These are phyloP conservation scores for Trypanosoma congolense DNA, from an alignment of 208 protist genomes.

Conservation along the genomic window DNA sequence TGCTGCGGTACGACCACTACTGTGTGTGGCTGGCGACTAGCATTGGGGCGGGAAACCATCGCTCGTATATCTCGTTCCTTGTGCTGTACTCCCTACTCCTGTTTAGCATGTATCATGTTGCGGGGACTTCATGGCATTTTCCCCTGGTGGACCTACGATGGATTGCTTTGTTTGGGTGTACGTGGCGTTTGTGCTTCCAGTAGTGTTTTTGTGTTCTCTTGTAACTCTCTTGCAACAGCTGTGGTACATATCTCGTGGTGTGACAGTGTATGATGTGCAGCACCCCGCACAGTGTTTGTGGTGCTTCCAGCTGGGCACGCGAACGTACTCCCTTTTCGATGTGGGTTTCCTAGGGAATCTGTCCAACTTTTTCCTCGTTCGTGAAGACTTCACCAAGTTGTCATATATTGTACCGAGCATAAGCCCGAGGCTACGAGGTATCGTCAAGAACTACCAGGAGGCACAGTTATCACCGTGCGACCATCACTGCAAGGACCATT, in stretches of 20 bases:
- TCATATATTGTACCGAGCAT: conserved; percentile 56
- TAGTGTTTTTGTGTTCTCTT: conserved; percentile 34
- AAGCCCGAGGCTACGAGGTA: conserved; percentile 34
- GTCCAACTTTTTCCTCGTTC: conserved; percentile 34
- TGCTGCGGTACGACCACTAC: conserved; percentile 81
- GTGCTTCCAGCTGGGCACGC: conserved; percentile 54
- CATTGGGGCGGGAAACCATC: conserved; percentile 79
- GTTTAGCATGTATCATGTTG: conserved; percentile 8
- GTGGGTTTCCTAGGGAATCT: conserved; percentile 39
- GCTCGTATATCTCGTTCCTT: conserved; percentile 39
- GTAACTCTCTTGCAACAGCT: conserved; percentile 36
- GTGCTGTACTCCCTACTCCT: conserved; percentile 19
- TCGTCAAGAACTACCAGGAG: conserved; percentile 43
- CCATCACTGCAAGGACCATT: conserved; percentile 13
- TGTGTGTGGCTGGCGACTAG: conserved; percentile 49
- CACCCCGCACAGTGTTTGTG: conserved; percentile 49
- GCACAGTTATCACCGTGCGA: conserved; percentile 17
- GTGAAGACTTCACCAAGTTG: conserved; percentile 26
- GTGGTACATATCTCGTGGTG: conserved; percentile 40
- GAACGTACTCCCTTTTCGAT: conserved; percentile 70
- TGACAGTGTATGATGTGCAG: conserved; percentile 67
- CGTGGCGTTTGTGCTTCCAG: conserved; percentile 37
- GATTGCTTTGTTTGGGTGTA: conserved; percentile 51
- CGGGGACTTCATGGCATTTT: background rate
- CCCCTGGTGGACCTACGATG: background rate